phyloP scores from a whole-genome alignment of 169 alveolate genomes.

The Plasmodium berghei region DNA sequence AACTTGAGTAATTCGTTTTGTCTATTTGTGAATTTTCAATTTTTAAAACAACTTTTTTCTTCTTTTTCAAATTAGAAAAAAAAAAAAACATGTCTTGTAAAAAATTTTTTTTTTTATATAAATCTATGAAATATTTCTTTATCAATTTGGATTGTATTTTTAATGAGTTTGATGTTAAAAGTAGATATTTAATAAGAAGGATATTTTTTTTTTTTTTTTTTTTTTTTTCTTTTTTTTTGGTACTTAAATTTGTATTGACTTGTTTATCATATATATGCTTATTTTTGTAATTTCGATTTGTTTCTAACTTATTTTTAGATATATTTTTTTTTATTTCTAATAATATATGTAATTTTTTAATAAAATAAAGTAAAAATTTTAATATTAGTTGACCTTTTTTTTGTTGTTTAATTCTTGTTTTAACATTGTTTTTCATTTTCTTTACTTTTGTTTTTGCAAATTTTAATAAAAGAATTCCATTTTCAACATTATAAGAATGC shows the following conservation, averaged over 20 bases:
- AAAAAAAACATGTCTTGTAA: conserved; percentile 55
- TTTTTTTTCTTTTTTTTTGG: background rate
- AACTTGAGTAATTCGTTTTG: no score
- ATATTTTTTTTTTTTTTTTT: background rate
- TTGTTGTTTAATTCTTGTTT: background rate
- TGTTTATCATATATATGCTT: no score
- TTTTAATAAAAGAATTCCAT: conserved; percentile 19
- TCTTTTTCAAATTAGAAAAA: conserved; percentile 42
- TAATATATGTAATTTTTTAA: conserved; percentile 23
- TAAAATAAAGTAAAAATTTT: conserved; percentile 31
- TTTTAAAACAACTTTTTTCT: conserved; percentile 5
- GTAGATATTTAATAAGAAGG: conserved; percentile 22
- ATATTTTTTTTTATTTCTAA: conserved; percentile 23
- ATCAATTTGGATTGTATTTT: conserved; percentile 45
- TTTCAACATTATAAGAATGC: conserved; percentile 12
- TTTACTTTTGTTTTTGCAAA: conserved; percentile 9
- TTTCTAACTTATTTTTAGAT: background rate
- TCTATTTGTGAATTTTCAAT: no score
- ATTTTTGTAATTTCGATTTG: no score
- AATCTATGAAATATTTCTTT: conserved; percentile 52
- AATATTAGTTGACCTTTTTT: background rate
- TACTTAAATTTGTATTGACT: no score
- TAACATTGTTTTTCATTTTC: background rate
- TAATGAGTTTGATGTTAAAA: conserved; percentile 31
- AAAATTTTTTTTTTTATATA: conserved; percentile 54